Evolutionary conservation across 2,329 filamentous ascomycete species (phyloP), one percentile per base, ranked within the genome.

Genomic region (Colletotrichum chlorophyti): DNA sequence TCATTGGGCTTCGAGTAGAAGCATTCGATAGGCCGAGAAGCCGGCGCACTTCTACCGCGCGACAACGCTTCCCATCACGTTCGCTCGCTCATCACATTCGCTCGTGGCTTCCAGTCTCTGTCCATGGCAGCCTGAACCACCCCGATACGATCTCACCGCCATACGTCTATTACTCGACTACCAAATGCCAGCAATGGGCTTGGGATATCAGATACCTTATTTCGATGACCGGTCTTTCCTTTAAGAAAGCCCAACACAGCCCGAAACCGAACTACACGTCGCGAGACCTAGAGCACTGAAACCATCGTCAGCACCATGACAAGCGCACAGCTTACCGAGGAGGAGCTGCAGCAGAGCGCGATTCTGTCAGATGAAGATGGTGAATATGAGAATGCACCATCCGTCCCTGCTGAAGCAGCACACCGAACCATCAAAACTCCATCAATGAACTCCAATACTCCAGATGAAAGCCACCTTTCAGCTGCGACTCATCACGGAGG

Each of bases 311-410:
- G 9, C 34, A 43, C 35, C 11, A 83, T 83, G 79, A 71, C 78
- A 49, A 83, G 77, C 65, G 76, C 79, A 53, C 82, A 83, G 65
- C 74, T 79, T 46, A 84, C 83, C 73, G 79, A 85, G 68, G 82
- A 86, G 58, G 80, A 85, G 69, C 74, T 84, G 54, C 83, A 84
- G 65, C 80, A 83, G 65, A 84, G 81, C 68, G 79, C 78, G 38
- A 73, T 81, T 63, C 74, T 79, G 53, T 82, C 81, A 6, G 80
- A 82, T 55, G 79, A 78, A 23, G 72, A 76, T 41, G 71, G 69
- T 45, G 74, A 73, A 24, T 67, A 69, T 53, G 76, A 75, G 45
- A 77, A 79, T 31, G 79, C 77, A 23, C 60, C 64, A 32, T 55
- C 61, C 8, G 65, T 66, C 24, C 27, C 50, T 11, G 67, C 69